phyloP scores from a whole-genome alignment of 2,329 filamentous ascomycete species.

The Ceratocystis eucalypticola region DNA sequence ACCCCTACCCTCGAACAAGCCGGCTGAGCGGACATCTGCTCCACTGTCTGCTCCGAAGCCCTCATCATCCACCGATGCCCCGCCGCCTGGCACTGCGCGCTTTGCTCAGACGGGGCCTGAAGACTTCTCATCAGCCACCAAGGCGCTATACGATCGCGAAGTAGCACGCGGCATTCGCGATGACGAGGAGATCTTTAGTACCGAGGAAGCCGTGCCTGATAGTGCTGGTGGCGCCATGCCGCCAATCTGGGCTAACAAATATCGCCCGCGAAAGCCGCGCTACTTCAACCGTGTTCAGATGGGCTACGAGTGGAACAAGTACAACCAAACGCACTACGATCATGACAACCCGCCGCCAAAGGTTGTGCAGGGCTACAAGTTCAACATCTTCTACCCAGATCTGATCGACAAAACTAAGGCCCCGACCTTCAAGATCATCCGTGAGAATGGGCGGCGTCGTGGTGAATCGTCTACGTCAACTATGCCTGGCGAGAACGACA shows the following conservation, averaged over 20 bases:
- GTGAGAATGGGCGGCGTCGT: constrained; percentile 75
- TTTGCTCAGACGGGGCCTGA: constrained; percentile 58
- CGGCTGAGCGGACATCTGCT: not conserved
- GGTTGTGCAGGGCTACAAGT: constrained; percentile 97
- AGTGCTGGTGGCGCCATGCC: constrained; percentile 40
- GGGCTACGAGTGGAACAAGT: constrained; percentile 99
- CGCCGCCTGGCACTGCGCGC: constrained; percentile 46
- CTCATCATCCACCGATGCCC: constrained; percentile 20
- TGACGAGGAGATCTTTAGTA: constrained; percentile 89
- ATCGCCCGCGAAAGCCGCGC: constrained; percentile 77
- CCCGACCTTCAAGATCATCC: constrained; percentile 89
- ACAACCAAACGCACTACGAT: constrained; percentile 99
- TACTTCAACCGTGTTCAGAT: constrained; percentile 98
- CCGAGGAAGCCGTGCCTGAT: constrained; percentile 65
- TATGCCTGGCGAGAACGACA: constrained; percentile 89
- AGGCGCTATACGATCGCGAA: constrained; percentile 81
- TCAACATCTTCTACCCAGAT: constrained; percentile 98
- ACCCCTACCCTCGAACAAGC: not conserved
- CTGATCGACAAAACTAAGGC: constrained; percentile 89
- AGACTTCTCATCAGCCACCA: constrained; percentile 76
- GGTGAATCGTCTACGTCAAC: constrained; percentile 90
- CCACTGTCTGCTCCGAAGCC: not conserved
- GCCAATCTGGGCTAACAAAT: constrained; percentile 63
- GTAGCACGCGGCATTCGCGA: constrained; percentile 82
- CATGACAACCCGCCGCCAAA: constrained; percentile 96